Percentiles rank a stretch among this genome's conserved stretches.
These are phyloP conservation scores for Eimeria sp. DNA, from an alignment of 169 alveolate species.

Conservation along the genomic window DNA sequence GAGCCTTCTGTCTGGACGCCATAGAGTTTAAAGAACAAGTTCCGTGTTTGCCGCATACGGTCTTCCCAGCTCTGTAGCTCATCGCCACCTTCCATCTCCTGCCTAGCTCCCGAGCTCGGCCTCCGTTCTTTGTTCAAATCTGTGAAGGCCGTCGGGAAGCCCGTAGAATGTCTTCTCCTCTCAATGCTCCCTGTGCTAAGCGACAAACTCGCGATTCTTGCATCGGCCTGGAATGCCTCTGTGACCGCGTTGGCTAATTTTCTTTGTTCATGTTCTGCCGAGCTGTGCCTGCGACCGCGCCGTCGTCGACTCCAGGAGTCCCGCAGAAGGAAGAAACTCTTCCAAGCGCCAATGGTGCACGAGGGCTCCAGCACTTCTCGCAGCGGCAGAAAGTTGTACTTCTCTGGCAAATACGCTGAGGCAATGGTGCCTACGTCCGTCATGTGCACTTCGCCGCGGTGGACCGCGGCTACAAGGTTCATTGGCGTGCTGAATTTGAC, in stretches of 20 bases:
- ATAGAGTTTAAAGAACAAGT: conserved; percentile 56
- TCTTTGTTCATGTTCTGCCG: background rate
- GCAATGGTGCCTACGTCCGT: conserved; percentile 66
- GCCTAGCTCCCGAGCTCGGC: background rate
- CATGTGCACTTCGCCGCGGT: conserved; percentile 71
- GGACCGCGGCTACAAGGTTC: conserved; percentile 60
- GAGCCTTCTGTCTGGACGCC: conserved; percentile 51
- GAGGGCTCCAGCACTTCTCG: conserved; percentile 69
- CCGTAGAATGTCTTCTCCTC: background rate
- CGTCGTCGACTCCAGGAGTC: conserved; percentile 19
- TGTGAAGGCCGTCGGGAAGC: background rate
- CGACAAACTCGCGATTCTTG: background rate
- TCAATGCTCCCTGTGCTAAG: background rate
- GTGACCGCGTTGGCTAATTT: background rate
- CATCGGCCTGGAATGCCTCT: background rate
- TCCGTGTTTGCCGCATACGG: conserved; percentile 36
- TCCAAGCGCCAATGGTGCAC: conserved; percentile 66
- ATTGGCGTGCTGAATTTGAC: conserved; percentile 66
- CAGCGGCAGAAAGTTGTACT: conserved; percentile 59
- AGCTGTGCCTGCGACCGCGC: conserved; percentile 5
- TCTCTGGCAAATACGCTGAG: conserved; percentile 54
- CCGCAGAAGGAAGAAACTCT: conserved; percentile 53
- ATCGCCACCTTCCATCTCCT: background rate
- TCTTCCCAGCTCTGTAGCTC: conserved; percentile 59
- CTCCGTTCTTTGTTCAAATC: background rate